Evolutionary conservation across 23 red algal species (phyloP), one percentile per base, ranked within the genome.

Genomic region (Gracilaria caudata): DNA sequence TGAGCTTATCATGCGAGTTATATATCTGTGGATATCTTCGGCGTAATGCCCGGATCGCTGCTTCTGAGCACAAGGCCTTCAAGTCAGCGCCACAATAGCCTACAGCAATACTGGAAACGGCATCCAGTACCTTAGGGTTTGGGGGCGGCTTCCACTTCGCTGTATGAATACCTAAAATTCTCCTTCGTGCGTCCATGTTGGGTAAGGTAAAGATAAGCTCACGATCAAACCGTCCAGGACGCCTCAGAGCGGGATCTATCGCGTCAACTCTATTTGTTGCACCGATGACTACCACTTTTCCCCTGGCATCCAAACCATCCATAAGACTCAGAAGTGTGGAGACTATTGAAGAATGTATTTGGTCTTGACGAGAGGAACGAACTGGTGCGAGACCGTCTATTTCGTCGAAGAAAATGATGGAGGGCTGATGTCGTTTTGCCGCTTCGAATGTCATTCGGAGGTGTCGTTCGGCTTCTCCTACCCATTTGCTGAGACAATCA

Each of bases 401-500:
- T 66, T 99, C 97, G 57, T 99, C 97, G 68, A 99, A 99, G 77
- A 99, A 99, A 34, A 99, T 95, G 35, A 99, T 99, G 24, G 86
- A 80, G 0, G 97, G 97, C 51, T 95, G 93, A 60, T 94, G 93
- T 59, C 60, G 43, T 55, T 94, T 86, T 0, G 97, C 97, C 40
- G 88, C 94, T 30, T 94, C 93, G 92, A 99, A 99, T 24, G 90
- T 92, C 64, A 89, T 68, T 51, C 97, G 89, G 0, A 99, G 79
- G 64, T 95, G 88, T 46, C 94, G 77, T 55, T 99, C 97, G 4
- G 97, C 93, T 72, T 99, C 97, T 17, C 97, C 97, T 8, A 99
- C 97, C 97, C 97, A 99, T 64, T 99, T 99, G 55, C 83, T 90
- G 66, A 99, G 90, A 47, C 93, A 99, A 43, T 99, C 97, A 13